Base-by-base conservation (phyloP, 257 asterid species). In the Oldenlandia corymbosa region DNA sequence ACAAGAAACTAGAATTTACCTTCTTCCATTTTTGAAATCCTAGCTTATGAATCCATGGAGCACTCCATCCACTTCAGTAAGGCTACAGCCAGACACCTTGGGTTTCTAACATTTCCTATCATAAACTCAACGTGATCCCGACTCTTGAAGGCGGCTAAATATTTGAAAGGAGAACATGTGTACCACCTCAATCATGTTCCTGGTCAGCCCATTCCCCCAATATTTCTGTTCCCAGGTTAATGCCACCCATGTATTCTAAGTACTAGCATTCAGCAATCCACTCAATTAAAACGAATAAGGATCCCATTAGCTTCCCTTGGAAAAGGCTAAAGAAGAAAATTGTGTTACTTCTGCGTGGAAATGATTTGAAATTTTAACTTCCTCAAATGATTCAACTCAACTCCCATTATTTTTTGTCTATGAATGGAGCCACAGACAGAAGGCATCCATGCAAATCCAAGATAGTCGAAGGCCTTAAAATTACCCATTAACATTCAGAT, bases 61-160 rank as follows among this genome's bases (percentile, higher is more conserved):
- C 51, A 21, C 21, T 13, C 72, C 80, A 32, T 72, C 65, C 46
- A 79, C 58, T 65, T 76, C 81, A 58, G 80, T 77, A 57, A 75
- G 51, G 75, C 88, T 82, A 64, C 80, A 73, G 43, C 86, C 92
- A n/a, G 79, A 71, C 58, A 76, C 79, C 76, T 76, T 82, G 47
- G 52, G 60, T 70, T 49, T 74, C 81, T 16, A 65, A 71, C 91
- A 84, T 84, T 57, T 60, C 73, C 73, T 68, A 65, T 58, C 92
- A 60, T 20, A 78, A 62, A 70, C 80, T 78, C 77, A 70, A 72
- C 92, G 31, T 76, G 72, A 18, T 80, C 80, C 92, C 92, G 82
- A 53, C 61, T 74, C n/a, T 75, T 54, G 48, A 34, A 18, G 6
- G 76, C 67, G 2, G 85, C 88, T 82, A 80, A 42, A 85, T 72